Evolutionary conservation across 768 basidiomycete species (phyloP).

Genomic region (Hortiboletus campestris): DNA sequence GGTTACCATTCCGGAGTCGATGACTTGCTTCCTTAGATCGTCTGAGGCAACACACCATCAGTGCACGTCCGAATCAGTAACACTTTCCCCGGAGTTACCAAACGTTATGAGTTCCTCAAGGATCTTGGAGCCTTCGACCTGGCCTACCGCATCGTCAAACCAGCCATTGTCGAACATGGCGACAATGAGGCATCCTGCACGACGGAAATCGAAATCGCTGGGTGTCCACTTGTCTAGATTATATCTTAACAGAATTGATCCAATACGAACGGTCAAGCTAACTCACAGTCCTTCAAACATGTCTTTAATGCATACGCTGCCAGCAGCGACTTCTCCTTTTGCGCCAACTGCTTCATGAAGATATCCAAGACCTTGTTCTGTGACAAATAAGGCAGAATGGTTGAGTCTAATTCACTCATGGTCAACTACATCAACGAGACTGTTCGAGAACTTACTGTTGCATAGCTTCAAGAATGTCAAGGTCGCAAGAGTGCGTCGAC

Average conservation of each 20-base stretch:
- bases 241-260: background rate
- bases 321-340: background rate
- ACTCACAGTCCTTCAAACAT: background rate
- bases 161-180: conserved; percentile 9
- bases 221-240: background rate
- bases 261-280: background rate
- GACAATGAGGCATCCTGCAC: background rate
- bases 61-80: background rate
- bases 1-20: background rate
- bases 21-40: background rate
- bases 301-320: conserved; percentile 6
- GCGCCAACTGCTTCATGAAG: background rate
- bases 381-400: background rate
- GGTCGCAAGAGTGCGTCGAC: conserved; percentile 3
- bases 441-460: background rate
- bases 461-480: conserved; percentile 10
- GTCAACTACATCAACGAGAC: background rate
- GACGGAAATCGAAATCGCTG: background rate
- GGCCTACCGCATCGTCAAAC: conserved; percentile 10
- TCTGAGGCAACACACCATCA: background rate
- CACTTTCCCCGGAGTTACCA: background rate
- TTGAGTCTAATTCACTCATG: background rate
- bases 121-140: conserved; percentile 5
- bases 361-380: background rate
- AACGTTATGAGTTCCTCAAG: background rate